Evolutionary conservation across 306 rosid species (phyloP), one percentile per base, ranked within the genome.

Genomic region (Erythrophleum fordii): DNA sequence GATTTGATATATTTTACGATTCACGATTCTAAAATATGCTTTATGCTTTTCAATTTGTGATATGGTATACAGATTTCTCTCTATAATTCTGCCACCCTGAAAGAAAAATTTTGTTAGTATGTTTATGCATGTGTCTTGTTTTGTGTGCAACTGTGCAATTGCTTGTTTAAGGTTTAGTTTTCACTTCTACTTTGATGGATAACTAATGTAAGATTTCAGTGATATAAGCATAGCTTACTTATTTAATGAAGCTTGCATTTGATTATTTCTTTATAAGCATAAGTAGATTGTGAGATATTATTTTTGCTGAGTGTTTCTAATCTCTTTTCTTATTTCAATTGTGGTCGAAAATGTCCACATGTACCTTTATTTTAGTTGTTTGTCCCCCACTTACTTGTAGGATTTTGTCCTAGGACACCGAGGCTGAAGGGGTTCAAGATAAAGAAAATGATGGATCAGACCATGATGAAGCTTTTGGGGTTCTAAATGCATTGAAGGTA

Each of bases 401-500:
- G 52, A 68, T 42, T 61, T 46, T 31, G 45, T 22, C 61, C 73
- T 84, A 95, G 99, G 99, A 93, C 14, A 46, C 79, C 56, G 97
- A 88, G 64, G 83, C 84, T 76, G 90, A 74, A 82, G 89, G 86
- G 56, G 72, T 85, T 74, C 86, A 72, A 80, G 85, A 85, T 83
- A 87, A 83, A 82, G 94, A 88, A 64, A 83, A 65, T 75, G 88
- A 88, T 37, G 85, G 81, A 68, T 78, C 80, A 75, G 80, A 79
- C 80, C 87, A 81, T 14, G 87, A 84, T n/a, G 82, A 82, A 74
- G 34, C 76, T 41, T 93, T 89, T 77, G 83, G 69, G 75, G 76
- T 88, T 83, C 90, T 95, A 46, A 81, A 77, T 82, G 85, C 90
- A 34, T 80, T 95, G 72, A 85, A 95, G 99, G 98, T 95, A 91